Base-by-base conservation (phyloP, 805 yeast genomes). In the Monosporozyma aquatica region DNA sequence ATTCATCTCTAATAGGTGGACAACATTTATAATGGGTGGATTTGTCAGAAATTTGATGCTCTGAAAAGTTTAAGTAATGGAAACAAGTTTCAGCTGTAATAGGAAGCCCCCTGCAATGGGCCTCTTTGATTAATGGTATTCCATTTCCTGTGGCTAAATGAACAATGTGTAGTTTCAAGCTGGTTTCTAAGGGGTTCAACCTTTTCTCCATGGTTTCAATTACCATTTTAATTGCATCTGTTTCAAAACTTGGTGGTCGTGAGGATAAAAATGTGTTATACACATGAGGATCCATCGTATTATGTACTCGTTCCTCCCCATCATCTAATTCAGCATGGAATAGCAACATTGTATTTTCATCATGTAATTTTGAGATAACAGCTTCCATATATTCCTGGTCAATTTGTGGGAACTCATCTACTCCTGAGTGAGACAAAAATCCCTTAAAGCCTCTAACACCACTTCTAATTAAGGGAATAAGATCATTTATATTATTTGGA, bases 391-490 rank as follows among this genome's bases (percentile, higher is more conserved):
- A 80, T 2, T 58, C 58, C 15, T 82, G 74, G 30, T 69, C 71
- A 41, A 89, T 81, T 49, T 82, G 85, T 1, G 97, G 97, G 61
- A 90, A 89, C 62, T 89, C 97, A 41, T 87, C 95, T 17, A 90
- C 97, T n/a, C 97, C 96, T 35, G 92, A 81, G 50, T 89, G 95
- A 55, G 89, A 87, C 65, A 90, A 64, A 54, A 89, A 90, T 25
- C 95, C 92, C 61, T 89, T 89, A 68, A 89, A 89, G 1, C 97
- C 97, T 35, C 95, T 71, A 6, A 90, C 96, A 38, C 97, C 97
- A 47, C 84, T 78, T 44, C 78, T 65, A 46, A 87, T 79, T 55
- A 89, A 70, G 0, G 95, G 95, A 18, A 72, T 67, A 49, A 89
- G 68, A 52, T 85, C 79, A 9, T 70, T 65, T 43, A 82, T 56